A percentile compares a stretch with the other conserved stretches of the same genome.
These are phyloP conservation scores for Lachancea thermotolerans DNA, from an alignment of 805 yeast genomes.

Conservation along the genomic window DNA sequence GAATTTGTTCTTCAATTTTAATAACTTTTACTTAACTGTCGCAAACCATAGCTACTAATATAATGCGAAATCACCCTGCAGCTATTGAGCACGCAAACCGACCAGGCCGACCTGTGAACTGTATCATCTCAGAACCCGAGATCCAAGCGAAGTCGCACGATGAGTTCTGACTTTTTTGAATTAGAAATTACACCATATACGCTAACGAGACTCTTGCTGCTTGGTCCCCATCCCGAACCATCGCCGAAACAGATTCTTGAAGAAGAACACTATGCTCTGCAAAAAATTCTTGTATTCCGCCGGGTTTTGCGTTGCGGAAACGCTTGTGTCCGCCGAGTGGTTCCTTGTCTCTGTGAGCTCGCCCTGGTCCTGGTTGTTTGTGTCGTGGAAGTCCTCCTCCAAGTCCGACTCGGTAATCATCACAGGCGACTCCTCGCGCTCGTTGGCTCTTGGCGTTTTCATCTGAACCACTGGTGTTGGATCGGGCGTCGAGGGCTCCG, in stretches of 20 bases:
- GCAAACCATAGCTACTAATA: no score
- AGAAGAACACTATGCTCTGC: conserved; percentile 18
- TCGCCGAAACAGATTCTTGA: conserved; percentile 14
- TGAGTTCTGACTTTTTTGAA: not conserved
- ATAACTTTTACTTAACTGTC: no score
- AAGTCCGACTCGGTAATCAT: conserved; percentile 16
- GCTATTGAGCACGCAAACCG: no score
- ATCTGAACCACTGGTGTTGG: conserved; percentile 19
- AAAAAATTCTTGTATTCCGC: conserved; percentile 14
- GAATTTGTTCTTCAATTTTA: no score
- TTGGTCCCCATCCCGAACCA: conserved; percentile 12
- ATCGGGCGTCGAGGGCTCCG: conserved; percentile 27
- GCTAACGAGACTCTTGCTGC: not conserved
- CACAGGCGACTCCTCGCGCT: conserved; percentile 9
- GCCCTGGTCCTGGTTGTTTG: conserved; percentile 6
- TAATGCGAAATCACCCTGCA: no score
- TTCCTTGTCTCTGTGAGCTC: not conserved
- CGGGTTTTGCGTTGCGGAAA: conserved; percentile 2
- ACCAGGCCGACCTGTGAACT: no score
- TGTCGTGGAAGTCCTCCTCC: conserved; percentile 11
- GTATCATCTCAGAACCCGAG: not conserved
- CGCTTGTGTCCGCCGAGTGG: not conserved
- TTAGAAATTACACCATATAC: not conserved
- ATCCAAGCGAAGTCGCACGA: not conserved
- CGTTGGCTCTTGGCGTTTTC: not conserved